phyloP scores from a whole-genome alignment of 768 basidiomycete genomes.

The Sarcodon sp. region DNA sequence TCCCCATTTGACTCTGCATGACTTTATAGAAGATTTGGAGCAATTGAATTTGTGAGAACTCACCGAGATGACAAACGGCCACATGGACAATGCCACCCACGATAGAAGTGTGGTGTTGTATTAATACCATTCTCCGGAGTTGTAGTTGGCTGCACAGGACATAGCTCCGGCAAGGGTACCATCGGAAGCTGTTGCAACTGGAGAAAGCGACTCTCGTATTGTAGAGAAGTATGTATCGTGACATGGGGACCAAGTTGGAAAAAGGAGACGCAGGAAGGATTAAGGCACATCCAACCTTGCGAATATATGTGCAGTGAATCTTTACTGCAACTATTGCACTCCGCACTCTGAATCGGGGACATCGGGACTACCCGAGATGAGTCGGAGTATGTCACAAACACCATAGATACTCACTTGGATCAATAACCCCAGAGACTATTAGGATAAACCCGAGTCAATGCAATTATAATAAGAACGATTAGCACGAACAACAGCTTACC shows the following conservation, averaged over 20 bases:
- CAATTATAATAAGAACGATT: background rate
- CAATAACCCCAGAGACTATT: too few species aligned
- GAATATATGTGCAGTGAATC: slow-evolving; percentile 40
- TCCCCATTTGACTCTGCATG: slow-evolving; percentile 59
- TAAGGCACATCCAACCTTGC: slow-evolving; percentile 51
- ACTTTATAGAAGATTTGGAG: slow-evolving; percentile 1
- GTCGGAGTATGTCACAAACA: too few species aligned
- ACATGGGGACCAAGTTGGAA: slow-evolving; percentile 24
- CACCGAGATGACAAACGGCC: slow-evolving; percentile 69
- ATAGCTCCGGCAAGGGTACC: slow-evolving; percentile 23
- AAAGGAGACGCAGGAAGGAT: slow-evolving; percentile 41
- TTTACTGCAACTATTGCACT: slow-evolving; percentile 31
- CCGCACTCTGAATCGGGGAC: background rate
- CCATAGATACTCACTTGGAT: too few species aligned
- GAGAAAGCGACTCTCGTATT: slow-evolving; percentile 38
- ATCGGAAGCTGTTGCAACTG: slow-evolving; percentile 16
- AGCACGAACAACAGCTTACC: background rate
- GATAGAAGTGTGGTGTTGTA: slow-evolving; percentile 42
- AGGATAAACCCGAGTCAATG: background rate
- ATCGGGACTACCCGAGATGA: too few species aligned
- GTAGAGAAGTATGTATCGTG: slow-evolving; percentile 21
- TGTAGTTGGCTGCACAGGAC: slow-evolving; percentile 19
- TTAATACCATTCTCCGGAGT: slow-evolving; percentile 21
- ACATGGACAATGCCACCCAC: slow-evolving; percentile 65
- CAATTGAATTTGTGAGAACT: slow-evolving; percentile 6